Evolutionary conservation across 1,284 basidiomycete species (phyloP), one percentile per base, ranked within the genome.

Genomic region (Coniophora puteana): DNA sequence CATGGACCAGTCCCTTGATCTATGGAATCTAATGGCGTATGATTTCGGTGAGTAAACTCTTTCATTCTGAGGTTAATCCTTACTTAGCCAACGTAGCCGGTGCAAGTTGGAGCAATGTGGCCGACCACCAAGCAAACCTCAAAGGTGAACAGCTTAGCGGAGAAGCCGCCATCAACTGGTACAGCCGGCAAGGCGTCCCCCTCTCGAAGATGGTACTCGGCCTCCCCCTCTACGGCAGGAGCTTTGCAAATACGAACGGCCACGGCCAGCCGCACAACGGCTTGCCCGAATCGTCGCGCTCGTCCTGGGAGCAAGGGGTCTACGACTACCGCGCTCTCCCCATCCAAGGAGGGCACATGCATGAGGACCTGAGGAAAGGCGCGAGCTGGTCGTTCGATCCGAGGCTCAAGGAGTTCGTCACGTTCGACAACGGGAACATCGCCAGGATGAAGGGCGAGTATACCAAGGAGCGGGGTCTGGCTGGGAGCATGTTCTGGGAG

Each of bases 11-110:
- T 78, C 71, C 46, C 80, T 99, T 20, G 89, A 93, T 54, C 93
- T 96, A 59, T 98, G 93, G 94, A 98, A 98, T 61, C 68, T 99
- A 61, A 99, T 99, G 96, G 82, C 90, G 1, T 89, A 89, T 48
- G 85, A 89, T 56, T 89, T 84, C 53, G 75, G 85, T 85, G 47
- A 48, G 80, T 63, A 43, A 21, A 35, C 26, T 40, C 43, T 47
- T 30, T 42, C 30, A 40, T 45, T 16, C n/a, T 16, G 13, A n/a
- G n/a, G n/a, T n/a, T n/a, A n/a, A 10, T 17, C 16, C 27, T 31
- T 24, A 35, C 27, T 49, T 22, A 49, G 43, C 25, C 23, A n/a
- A n/a, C 20, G 11, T 41, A 17, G n/a, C 45, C 87, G 83, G 85
- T 46, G 89, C 89, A n/a, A 87, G 84, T 23, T 91, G 89, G 88